Conservation (phyloP, 1,284 basidiomycete species). For the Sphagnurus paluster region DNA sequence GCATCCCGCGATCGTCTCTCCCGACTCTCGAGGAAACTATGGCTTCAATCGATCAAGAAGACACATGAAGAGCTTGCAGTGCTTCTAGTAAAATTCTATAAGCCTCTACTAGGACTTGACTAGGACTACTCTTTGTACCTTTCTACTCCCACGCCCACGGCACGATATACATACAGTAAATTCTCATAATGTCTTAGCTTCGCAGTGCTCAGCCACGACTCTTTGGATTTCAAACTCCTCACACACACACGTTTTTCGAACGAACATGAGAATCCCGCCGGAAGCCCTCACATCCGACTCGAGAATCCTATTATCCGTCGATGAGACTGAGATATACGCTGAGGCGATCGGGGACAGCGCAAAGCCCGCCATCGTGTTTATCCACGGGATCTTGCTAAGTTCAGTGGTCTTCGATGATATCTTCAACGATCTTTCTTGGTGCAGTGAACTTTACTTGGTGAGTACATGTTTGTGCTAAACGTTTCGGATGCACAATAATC, state of each 20-base stretch:
- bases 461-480: slow-evolving; percentile 12
- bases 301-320: slow-evolving; percentile 22
- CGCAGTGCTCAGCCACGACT: no score
- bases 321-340: slow-evolving; percentile 35
- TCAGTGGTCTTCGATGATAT: slow-evolving; percentile 37
- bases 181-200: no score
- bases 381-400: slow-evolving; percentile 40
- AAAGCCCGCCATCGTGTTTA: slow-evolving; percentile 40
- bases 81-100: no score
- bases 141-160: no score
- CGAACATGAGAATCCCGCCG: slow-evolving; percentile 8
- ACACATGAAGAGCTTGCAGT: no score
- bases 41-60: no score
- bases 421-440: slow-evolving; percentile 33
- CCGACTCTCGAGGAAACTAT: no score
- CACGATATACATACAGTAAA: no score
- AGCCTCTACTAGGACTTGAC: no score
- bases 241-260: neutral
- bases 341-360: slow-evolving; percentile 38
- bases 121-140: no score
- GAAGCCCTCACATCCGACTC: slow-evolving; percentile 10
- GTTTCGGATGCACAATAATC: neutral
- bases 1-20: no score
- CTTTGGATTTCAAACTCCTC: no score
- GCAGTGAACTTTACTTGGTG: slow-evolving; percentile 34